Conservation (phyloP, 129 eudicot species). For the Flaveria linearis region DNA sequence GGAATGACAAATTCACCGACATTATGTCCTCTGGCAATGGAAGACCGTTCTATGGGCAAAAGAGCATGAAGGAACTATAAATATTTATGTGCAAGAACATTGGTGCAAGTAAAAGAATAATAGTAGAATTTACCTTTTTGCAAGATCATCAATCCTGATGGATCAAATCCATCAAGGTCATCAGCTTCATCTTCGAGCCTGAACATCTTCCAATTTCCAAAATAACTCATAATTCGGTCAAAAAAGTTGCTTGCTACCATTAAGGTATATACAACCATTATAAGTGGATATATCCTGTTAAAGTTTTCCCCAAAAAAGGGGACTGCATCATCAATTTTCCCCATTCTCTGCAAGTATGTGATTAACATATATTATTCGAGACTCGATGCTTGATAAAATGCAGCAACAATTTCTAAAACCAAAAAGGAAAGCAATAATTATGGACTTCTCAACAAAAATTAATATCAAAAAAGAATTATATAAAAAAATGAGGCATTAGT, state of each 20-base stretch:
- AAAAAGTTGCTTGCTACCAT: constrained; percentile 65
- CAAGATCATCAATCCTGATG: constrained; percentile 66
- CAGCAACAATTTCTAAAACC: not conserved
- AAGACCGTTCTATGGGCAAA: constrained; percentile 62
- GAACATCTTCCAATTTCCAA: constrained; percentile 79
- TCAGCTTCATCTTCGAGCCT: constrained; percentile 46
- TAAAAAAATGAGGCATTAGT: too few relatives aligned
- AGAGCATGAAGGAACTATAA: not conserved
- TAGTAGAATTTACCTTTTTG: constrained; percentile 47
- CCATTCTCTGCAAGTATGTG: constrained; percentile 68
- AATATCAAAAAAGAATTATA: too few relatives aligned
- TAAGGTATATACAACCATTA: constrained; percentile 82
- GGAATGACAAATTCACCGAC: constrained; percentile 93
- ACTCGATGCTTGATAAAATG: not conserved
- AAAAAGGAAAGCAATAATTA: too few relatives aligned
- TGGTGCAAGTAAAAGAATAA: not conserved
- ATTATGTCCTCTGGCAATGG: constrained; percentile 84
- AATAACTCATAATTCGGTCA: constrained; percentile 51
- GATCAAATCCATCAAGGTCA: constrained; percentile 71
- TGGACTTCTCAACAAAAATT: too few relatives aligned
- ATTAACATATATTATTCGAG: constrained; percentile 26
- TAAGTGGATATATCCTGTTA: constrained; percentile 73
- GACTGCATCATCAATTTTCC: constrained; percentile 80
- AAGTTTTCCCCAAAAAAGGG: constrained; percentile 82
- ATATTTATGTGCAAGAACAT: too few relatives aligned